phyloP scores from a whole-genome alignment of 257 asterid genomes.

The Haberlea rhodopensis region DNA sequence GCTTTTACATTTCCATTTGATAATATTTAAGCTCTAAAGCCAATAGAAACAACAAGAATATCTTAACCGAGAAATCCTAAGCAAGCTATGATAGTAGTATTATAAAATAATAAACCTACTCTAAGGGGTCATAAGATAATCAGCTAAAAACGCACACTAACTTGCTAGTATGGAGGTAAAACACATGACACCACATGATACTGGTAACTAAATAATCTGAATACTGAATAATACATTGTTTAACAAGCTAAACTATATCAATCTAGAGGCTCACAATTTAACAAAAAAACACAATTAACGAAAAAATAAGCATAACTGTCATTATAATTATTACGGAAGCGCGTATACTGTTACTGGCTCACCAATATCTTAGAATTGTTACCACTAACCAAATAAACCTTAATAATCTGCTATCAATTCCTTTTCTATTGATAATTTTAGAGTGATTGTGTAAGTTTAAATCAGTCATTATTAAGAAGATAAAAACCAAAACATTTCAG shows the following conservation, averaged over 20 bases:
- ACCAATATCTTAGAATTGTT: too few relatives aligned
- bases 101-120: background rate
- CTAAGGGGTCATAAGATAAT: background rate
- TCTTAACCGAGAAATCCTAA: background rate
- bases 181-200: too few relatives aligned
- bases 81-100: background rate
- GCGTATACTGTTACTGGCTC: background rate
- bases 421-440: background rate
- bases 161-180: too few relatives aligned
- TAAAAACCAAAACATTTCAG: constrained; percentile 11
- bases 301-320: background rate
- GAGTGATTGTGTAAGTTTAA: background rate
- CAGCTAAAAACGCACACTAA: background rate
- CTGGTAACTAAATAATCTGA: too few relatives aligned
- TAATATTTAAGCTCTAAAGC: background rate
- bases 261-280: background rate
- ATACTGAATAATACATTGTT: too few relatives aligned
- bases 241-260: background rate
- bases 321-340: background rate
- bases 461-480: background rate
- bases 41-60: background rate
- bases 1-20: background rate
- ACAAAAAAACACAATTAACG: too few relatives aligned
- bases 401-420: constrained; percentile 2
- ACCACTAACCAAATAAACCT: constrained; percentile 7